A percentile compares a stretch with the other conserved stretches of the same genome.
phyloP scores from a whole-genome alignment of 169 alveolate species.

The Condylostoma magnum region DNA sequence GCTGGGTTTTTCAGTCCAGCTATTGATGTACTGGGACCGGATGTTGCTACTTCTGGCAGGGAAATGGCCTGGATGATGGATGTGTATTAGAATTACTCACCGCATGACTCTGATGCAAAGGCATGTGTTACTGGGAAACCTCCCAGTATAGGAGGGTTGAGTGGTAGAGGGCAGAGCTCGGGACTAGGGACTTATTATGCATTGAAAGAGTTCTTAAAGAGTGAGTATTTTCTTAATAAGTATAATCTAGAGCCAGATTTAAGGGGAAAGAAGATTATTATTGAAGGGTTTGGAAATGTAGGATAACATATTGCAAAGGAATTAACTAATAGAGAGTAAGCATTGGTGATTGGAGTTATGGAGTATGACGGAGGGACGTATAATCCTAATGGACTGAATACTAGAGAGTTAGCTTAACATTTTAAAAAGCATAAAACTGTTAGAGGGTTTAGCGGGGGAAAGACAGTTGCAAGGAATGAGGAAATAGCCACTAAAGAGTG shows the following conservation, averaged over 20 bases:
- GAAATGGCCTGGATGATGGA: slow-evolving; percentile 77
- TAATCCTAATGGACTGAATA: slow-evolving; percentile 43
- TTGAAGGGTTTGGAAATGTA: slow-evolving; percentile 59
- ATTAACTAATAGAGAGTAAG: slow-evolving; percentile 39
- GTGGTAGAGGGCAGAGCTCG: slow-evolving; percentile 52
- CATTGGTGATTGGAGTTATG: slow-evolving; percentile 39
- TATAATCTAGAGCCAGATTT: slow-evolving; percentile 28
- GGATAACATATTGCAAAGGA: slow-evolving; percentile 52
- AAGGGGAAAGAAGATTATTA: slow-evolving; percentile 42
- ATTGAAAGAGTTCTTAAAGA: slow-evolving; percentile 19
- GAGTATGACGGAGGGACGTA: slow-evolving; percentile 52
- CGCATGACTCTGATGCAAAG: slow-evolving; percentile 45
- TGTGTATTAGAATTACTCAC: slow-evolving; percentile 48
- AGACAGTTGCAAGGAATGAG: background rate
- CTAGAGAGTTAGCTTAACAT: slow-evolving; percentile 10
- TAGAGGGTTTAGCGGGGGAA: slow-evolving; percentile 43
- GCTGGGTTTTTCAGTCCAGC: slow-evolving; percentile 74
- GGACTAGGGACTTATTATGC: slow-evolving; percentile 48
- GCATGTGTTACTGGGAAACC: slow-evolving; percentile 64
- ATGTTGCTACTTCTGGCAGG: slow-evolving; percentile 66
- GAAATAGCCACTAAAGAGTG: slow-evolving; percentile 26
- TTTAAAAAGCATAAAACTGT: slow-evolving; percentile 18
- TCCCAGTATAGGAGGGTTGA: slow-evolving; percentile 51
- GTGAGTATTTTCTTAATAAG: slow-evolving; percentile 30
- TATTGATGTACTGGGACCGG: slow-evolving; percentile 79